phyloP scores from a whole-genome alignment of 768 basidiomycete species.

The Galerina sulciceps region DNA sequence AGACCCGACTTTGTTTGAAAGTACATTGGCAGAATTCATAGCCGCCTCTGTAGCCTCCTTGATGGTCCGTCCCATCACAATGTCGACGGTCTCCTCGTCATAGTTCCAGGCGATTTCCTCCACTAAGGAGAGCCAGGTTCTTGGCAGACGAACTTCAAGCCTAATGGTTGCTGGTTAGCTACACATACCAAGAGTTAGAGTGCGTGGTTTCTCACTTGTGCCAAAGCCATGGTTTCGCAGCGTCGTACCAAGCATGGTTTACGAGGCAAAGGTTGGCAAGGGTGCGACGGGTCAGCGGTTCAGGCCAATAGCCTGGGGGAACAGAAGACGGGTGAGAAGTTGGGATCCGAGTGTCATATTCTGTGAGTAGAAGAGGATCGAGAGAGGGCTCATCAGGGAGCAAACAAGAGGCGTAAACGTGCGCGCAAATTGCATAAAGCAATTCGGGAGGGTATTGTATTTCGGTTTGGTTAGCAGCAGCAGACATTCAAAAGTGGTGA shows the following conservation, averaged over 20 bases:
- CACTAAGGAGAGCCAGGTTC: conserved; percentile 83
- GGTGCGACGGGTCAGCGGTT: conserved; percentile 64
- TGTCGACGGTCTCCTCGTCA: conserved; percentile 65
- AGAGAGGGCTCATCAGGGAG: conserved; percentile 62
- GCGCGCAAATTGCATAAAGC: conserved; percentile 71
- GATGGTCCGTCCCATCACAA: conserved; percentile 69
- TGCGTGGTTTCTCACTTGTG: conserved; percentile 46
- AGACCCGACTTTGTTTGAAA: conserved; percentile 44
- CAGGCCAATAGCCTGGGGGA: conserved; percentile 73
- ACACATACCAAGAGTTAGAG: background rate
- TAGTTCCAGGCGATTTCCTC: conserved; percentile 80
- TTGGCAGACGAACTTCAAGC: conserved; percentile 81
- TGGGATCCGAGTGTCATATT: conserved; percentile 49
- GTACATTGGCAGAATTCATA: conserved; percentile 46
- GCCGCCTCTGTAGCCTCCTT: conserved; percentile 69
- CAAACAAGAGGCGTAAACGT: conserved; percentile 68
- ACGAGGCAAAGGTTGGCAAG: conserved; percentile 77
- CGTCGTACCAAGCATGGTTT: conserved; percentile 76
- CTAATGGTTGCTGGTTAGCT: conserved; percentile 21
- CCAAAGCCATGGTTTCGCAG: conserved; percentile 91
- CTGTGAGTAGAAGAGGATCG: conserved; percentile 62
- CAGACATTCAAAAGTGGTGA: conserved; percentile 15
- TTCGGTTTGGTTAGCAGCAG: conserved; percentile 21
- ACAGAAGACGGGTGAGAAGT: conserved; percentile 74
- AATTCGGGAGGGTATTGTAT: conserved; percentile 73